These are phyloP conservation scores for Stentor coeruleus DNA, from an alignment of 73 alveolate species.

Conservation along the genomic window DNA sequence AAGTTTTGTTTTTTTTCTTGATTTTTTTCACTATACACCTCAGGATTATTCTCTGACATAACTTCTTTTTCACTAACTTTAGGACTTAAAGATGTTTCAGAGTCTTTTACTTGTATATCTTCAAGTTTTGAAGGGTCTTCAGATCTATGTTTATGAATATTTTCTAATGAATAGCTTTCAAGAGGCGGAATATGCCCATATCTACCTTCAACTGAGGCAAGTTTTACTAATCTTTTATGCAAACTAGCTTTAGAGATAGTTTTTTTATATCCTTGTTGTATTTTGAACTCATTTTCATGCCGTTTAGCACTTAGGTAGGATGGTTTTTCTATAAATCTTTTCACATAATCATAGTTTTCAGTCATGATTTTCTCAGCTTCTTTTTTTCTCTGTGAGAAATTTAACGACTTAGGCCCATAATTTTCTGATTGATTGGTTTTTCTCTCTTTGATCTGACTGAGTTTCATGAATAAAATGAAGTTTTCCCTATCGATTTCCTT, in stretches of 20 bases:
- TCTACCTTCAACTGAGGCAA: conserved; percentile 5
- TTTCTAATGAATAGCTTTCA: not conserved
- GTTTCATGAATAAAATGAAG: not conserved
- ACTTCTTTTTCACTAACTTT: no score
- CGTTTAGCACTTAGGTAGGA: not conserved
- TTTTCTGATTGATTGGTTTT: not conserved
- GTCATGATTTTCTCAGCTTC: not conserved
- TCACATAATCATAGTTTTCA: not conserved
- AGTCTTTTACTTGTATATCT: no score
- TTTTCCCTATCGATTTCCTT: not conserved
- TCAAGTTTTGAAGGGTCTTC: not conserved
- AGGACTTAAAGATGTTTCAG: no score
- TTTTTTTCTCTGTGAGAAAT: not conserved
- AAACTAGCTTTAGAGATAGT: conserved; percentile 9
- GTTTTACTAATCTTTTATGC: conserved; percentile 13
- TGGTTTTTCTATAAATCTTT: conserved; percentile 14
- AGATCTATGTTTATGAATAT: not conserved
- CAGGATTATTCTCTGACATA: no score
- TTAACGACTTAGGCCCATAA: not conserved
- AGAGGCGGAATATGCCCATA: not conserved
- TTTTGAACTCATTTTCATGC: not conserved
- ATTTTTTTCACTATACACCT: no score
- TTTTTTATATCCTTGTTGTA: not conserved
- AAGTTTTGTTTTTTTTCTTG: no score
- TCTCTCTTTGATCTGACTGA: not conserved